Percentiles rank a stretch among this genome's conserved stretches.
phyloP scores from a whole-genome alignment of 257 asterid genomes.

The Plantago elongata region DNA sequence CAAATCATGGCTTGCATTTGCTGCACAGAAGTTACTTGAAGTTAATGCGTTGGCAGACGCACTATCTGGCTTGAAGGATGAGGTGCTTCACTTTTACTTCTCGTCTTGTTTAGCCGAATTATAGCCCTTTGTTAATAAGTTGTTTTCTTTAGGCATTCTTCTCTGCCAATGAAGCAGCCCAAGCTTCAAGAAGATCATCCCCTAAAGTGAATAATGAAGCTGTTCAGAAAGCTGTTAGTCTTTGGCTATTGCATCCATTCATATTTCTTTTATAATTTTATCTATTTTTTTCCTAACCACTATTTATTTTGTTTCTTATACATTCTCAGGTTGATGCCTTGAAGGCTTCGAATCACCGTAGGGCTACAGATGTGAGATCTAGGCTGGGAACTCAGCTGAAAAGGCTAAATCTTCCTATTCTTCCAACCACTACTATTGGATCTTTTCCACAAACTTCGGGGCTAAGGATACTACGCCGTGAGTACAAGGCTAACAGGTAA shows the following conservation, averaged over 20 bases:
- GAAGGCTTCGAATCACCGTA: conserved; percentile 66
- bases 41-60: conserved; percentile 2
- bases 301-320: conserved; percentile 2
- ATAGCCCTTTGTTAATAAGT: background rate
- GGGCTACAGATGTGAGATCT: conserved; percentile 59
- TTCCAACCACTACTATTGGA: conserved; percentile 92
- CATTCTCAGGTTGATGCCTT: conserved; percentile 57
- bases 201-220: conserved; percentile 65
- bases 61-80: background rate
- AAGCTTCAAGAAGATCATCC: conserved; percentile 70
- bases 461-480: conserved; percentile 86
- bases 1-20: conserved; percentile 3
- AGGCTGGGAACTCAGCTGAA: conserved; percentile 78
- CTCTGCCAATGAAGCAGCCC: conserved; percentile 66
- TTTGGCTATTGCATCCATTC: background rate
- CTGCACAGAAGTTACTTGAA: conserved; percentile 3
- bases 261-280: background rate
- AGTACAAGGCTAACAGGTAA: conserved; percentile 84
- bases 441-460: conserved; percentile 88
- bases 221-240: conserved; percentile 76
- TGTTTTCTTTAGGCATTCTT: conserved; percentile 46
- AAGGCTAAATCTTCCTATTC: conserved; percentile 73
- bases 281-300: background rate
- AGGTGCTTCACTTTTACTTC: background rate
- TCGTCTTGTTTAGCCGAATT: background rate